Percentiles rank a stretch among this genome's conserved stretches.
Evolutionary conservation across 179 eudicot species (phyloP).

Genomic region (Sideroxylon spinosum): DNA sequence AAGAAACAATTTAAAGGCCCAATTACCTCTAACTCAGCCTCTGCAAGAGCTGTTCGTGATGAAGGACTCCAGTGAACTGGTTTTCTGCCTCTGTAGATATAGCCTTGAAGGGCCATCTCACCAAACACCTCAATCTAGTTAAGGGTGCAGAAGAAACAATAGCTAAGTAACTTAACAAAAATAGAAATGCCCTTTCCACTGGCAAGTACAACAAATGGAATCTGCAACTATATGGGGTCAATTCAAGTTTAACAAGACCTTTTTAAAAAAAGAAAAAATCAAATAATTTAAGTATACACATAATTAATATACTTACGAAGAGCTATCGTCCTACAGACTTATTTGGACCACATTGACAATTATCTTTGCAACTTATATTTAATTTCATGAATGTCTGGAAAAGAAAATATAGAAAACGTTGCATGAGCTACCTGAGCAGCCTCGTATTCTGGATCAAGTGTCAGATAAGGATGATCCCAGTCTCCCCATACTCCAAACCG

Average conservation of each 20-base stretch:
- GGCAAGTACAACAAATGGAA: slow-evolving; percentile 3
- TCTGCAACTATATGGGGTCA: slow-evolving; percentile 5
- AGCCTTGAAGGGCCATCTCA: slow-evolving; percentile 80
- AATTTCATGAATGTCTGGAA: background rate
- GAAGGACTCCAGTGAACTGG: slow-evolving; percentile 99
- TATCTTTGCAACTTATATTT: background rate
- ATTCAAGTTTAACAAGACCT: background rate
- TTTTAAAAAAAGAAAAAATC: background rate
- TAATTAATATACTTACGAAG: background rate
- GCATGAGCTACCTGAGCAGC: slow-evolving; percentile 67
- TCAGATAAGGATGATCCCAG: slow-evolving; percentile 90
- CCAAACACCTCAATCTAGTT: slow-evolving; percentile 89
- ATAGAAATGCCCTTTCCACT: background rate
- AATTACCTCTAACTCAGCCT: slow-evolving; percentile 88
- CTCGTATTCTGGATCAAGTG: slow-evolving; percentile 94
- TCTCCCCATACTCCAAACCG: slow-evolving; percentile 93
- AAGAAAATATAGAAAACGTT: background rate
- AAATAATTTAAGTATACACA: background rate
- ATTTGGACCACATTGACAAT: too few species aligned
- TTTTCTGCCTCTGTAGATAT: slow-evolving; percentile 89
- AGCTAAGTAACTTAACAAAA: background rate
- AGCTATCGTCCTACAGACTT: background rate
- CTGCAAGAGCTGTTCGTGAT: slow-evolving; percentile 96
- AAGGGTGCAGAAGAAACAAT: slow-evolving; percentile 14
- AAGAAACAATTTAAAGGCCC: background rate